phyloP scores from a whole-genome alignment of 2,329 filamentous ascomycete genomes.

The Alternaria atra region DNA sequence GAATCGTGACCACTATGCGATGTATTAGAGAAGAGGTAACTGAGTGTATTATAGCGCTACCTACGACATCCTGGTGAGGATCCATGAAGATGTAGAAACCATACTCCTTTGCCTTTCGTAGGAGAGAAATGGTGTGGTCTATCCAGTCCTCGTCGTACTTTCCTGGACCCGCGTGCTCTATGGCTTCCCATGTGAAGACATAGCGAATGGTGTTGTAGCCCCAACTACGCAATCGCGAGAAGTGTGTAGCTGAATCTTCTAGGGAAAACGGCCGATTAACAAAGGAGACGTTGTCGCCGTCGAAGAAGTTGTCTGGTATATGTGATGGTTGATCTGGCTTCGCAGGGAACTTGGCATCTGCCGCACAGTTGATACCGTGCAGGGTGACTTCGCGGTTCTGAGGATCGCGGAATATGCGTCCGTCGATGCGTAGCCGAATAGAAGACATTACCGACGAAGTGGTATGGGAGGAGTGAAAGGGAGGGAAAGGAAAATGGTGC shows the following conservation, averaged over 20 bases:
- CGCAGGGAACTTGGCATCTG: conserved; percentile 88
- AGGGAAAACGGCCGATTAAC: conserved; percentile 84
- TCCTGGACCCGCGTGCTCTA: conserved; percentile 89
- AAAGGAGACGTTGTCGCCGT: conserved; percentile 91
- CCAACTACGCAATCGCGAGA: conserved; percentile 83
- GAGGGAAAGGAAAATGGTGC: neutral
- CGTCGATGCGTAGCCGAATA: conserved; percentile 83
- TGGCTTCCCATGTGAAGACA: conserved; percentile 98
- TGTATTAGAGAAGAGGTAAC: conserved; percentile 28
- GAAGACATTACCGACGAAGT: conserved; percentile 67
- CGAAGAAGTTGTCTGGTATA: conserved; percentile 80
- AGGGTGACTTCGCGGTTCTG: conserved; percentile 86
- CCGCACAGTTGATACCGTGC: conserved; percentile 92
- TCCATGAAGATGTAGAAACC: conserved; percentile 99
- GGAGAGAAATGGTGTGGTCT: conserved; percentile 83
- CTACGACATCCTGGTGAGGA: conserved; percentile 94
- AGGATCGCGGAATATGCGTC: conserved; percentile 82
- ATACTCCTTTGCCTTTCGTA: conserved; percentile 86
- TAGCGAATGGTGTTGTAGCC: conserved; percentile 98
- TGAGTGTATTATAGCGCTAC: conserved; percentile 46
- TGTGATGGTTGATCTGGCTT: conserved; percentile 84
- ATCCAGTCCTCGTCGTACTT: conserved; percentile 95
- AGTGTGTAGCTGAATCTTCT: conserved; percentile 85
- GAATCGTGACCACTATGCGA: conserved; percentile 83
- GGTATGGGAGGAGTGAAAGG: conserved; percentile 5